Percentiles rank a stretch among this genome's conserved stretches.
Evolutionary conservation across 169 alveolate genomes (phyloP).

Genomic region (Plasmodium falciparum): DNA sequence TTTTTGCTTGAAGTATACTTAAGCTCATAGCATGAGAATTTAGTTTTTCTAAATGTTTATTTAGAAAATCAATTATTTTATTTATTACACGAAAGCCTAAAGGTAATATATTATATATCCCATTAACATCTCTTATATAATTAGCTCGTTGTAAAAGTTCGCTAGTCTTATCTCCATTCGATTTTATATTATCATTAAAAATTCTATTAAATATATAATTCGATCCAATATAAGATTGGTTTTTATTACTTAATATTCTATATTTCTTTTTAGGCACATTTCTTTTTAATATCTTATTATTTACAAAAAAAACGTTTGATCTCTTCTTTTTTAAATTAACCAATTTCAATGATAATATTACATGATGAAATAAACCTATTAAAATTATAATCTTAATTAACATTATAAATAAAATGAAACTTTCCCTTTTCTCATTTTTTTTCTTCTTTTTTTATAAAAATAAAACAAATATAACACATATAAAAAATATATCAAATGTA

Average conservation of each 20-base stretch:
- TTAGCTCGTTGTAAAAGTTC: constrained; percentile 55
- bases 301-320: not conserved
- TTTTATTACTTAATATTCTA: not conserved
- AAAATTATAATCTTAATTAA: not conserved
- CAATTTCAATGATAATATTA: not conserved
- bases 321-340: not conserved
- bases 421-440: constrained; percentile 3
- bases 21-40: constrained; percentile 42
- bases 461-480: too few relatives aligned
- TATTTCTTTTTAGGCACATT: not conserved
- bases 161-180: constrained; percentile 65
- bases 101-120: constrained; percentile 42
- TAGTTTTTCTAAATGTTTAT: constrained; percentile 23
- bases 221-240: constrained; percentile 36
- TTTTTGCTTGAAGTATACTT: constrained; percentile 67
- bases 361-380: not conserved
- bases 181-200: constrained; percentile 29
- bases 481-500: too few relatives aligned
- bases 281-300: not conserved
- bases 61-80: constrained; percentile 25
- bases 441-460: not conserved
- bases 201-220: constrained; percentile 42
- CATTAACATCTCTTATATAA: constrained; percentile 48
- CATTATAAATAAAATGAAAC: not conserved
- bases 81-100: constrained; percentile 43